These are phyloP conservation scores for Arthrobotrys megalospora DNA, from an alignment of 2,329 filamentous ascomycete species.

Conservation along the genomic window DNA sequence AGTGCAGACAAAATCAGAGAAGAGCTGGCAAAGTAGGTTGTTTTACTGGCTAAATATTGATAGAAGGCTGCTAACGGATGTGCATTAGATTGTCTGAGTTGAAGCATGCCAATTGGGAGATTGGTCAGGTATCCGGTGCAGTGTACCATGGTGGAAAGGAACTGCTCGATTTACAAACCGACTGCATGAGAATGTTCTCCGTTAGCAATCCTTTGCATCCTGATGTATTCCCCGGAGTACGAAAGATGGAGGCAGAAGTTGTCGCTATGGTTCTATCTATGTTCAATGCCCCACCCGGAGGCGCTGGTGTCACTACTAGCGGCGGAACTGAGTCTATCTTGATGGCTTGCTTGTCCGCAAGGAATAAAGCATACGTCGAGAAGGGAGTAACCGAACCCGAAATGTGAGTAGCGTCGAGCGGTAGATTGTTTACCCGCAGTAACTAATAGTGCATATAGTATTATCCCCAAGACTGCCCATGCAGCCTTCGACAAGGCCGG, in stretches of 20 bases:
- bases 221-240: conserved; percentile 95
- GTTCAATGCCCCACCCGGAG: conserved; percentile 89
- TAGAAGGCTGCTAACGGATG: not conserved
- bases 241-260: conserved; percentile 99
- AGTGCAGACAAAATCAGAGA: conserved; percentile 81
- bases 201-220: conserved; percentile 97
- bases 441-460: conserved; percentile 72
- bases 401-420: conserved; percentile 76
- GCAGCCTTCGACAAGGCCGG: conserved; percentile 96
- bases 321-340: conserved; percentile 97
- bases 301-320: conserved; percentile 88
- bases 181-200: conserved; percentile 93
- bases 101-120: conserved; percentile 97
- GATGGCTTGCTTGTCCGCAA: conserved; percentile 91
- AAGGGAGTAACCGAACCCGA: conserved; percentile 92
- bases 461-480: conserved; percentile 93
- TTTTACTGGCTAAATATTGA: not conserved
- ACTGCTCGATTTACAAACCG: conserved; percentile 85
- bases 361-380: conserved; percentile 89
- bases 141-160: conserved; percentile 95
- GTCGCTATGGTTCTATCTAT: conserved; percentile 90
- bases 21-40: conserved; percentile 77
- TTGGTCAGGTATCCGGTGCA: conserved; percentile 91
- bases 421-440: not conserved
- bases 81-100: conserved; percentile 76